These are phyloP conservation scores for Chenopodium formosanum DNA, from an alignment of 148 eudicot species.

Conservation along the genomic window DNA sequence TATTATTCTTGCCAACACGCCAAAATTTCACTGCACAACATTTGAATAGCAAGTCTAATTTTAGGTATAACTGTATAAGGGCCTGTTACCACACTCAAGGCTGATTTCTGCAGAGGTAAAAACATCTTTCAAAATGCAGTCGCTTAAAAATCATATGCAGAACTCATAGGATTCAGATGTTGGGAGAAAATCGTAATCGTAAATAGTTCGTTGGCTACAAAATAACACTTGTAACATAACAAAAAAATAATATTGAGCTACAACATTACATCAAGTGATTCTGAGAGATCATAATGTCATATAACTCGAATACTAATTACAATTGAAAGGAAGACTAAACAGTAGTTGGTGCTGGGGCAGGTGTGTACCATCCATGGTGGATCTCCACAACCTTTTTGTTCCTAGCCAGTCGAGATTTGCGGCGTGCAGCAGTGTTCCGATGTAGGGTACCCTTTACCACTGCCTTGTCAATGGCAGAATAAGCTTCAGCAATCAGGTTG, in stretches of 20 bases:
- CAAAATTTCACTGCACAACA: no score
- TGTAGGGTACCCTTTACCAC: constrained; percentile 75
- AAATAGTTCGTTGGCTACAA: not conserved
- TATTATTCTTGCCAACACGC: no score
- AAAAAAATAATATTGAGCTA: constrained; percentile 10
- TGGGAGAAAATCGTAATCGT: not conserved
- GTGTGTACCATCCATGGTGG: constrained; percentile 84
- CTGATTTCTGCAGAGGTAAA: not conserved
- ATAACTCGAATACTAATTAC: constrained; percentile 8
- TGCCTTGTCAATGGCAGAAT: constrained; percentile 80
- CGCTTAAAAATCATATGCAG: not conserved
- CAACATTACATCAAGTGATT: constrained; percentile 10
- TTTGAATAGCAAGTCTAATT: not conserved
- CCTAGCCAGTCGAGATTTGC: constrained; percentile 87
- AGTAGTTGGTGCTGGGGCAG: constrained; percentile 41
- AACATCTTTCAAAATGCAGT: not conserved
- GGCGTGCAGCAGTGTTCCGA: constrained; percentile 78
- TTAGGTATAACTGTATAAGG: not conserved
- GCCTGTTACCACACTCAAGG: not conserved
- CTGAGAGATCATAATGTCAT: not conserved
- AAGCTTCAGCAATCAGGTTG: constrained; percentile 76
- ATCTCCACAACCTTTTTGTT: constrained; percentile 78
- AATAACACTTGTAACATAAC: not conserved
- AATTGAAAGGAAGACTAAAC: constrained; percentile 11
- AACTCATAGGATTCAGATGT: not conserved